Evolutionary conservation across 163 green algal species (phyloP).

Genomic region (Picocystis sp.): DNA sequence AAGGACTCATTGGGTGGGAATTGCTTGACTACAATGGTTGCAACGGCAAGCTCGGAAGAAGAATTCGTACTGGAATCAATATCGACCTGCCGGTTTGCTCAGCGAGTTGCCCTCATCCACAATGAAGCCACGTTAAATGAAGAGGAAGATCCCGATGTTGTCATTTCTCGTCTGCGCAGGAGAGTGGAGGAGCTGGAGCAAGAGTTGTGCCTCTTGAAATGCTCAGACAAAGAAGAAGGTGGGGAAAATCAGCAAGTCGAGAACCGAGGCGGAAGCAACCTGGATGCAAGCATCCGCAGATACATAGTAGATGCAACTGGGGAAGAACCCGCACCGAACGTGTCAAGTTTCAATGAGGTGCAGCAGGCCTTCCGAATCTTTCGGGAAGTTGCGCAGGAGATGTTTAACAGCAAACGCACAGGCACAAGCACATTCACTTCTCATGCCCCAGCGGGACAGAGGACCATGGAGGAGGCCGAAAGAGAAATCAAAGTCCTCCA

Average conservation of each 20-base stretch:
- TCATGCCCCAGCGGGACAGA: too few relatives aligned
- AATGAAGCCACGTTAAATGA: conserved; percentile 42
- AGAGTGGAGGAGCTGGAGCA: conserved; percentile 32
- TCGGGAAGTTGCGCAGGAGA: too few relatives aligned
- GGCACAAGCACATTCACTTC: too few relatives aligned
- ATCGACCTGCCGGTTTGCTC: conserved; percentile 39
- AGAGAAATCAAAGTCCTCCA: too few relatives aligned
- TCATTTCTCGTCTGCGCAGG: conserved; percentile 33
- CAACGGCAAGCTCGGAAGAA: conserved; percentile 42
- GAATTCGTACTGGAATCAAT: conserved; percentile 38
- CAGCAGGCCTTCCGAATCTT: too few relatives aligned
- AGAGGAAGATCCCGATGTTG: conserved; percentile 34
- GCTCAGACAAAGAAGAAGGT: conserved; percentile 2
- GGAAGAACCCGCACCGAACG: too few relatives aligned
- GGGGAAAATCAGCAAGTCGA: conserved; percentile 29
- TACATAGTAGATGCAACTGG: too few relatives aligned
- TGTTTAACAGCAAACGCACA: too few relatives aligned
- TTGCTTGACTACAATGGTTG: conserved; percentile 45
- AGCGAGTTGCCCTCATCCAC: conserved; percentile 40
- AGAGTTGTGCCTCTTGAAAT: conserved; percentile 23
- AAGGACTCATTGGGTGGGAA: conserved; percentile 51
- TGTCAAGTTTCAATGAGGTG: too few relatives aligned
- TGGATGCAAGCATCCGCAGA: too few relatives aligned
- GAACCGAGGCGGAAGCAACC: too few relatives aligned
- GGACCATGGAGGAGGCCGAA: too few relatives aligned